These are phyloP conservation scores for Cryptosporidium felis DNA, from an alignment of 169 alveolate species.

Conservation along the genomic window DNA sequence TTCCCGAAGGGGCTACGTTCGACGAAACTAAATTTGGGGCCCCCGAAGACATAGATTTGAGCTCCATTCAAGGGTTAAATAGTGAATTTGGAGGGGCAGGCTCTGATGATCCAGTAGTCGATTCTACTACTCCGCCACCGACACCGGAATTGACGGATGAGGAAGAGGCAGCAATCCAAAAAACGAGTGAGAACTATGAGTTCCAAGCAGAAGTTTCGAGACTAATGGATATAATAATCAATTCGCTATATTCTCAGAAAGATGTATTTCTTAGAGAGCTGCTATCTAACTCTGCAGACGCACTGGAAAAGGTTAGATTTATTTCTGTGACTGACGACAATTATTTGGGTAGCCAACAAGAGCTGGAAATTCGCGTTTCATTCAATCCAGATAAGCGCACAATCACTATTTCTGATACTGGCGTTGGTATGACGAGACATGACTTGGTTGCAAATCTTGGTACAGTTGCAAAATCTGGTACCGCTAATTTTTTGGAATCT, in stretches of 20 bases:
- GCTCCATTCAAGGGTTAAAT: neutral
- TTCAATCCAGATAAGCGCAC: constrained; percentile 92
- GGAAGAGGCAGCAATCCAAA: constrained; percentile 39
- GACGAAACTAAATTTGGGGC: neutral
- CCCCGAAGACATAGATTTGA: neutral
- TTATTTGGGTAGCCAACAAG: constrained; percentile 71
- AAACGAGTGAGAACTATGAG: constrained; percentile 81
- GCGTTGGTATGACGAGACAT: constrained; percentile 99
- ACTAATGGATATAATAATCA: constrained; percentile 98
- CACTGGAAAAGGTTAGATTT: constrained; percentile 96
- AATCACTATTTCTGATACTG: constrained; percentile 95
- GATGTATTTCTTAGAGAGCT: constrained; percentile 98
- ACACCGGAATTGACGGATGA: neutral
- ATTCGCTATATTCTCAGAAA: constrained; percentile 97
- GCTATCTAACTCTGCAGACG: constrained; percentile 99
- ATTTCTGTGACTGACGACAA: constrained; percentile 74
- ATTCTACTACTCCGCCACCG: constrained; percentile 31
- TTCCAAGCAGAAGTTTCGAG: constrained; percentile 98
- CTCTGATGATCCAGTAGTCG: constrained; percentile 14
- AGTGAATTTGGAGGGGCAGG: neutral
- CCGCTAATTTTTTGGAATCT: constrained; percentile 97
- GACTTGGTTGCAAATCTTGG: constrained; percentile 98
- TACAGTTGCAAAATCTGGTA: constrained; percentile 99
- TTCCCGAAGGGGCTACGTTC: constrained; percentile 14
- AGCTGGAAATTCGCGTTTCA: constrained; percentile 93